Evolutionary conservation across 805 yeast species (phyloP).

Genomic region (Barnettozyma salicaria): DNA sequence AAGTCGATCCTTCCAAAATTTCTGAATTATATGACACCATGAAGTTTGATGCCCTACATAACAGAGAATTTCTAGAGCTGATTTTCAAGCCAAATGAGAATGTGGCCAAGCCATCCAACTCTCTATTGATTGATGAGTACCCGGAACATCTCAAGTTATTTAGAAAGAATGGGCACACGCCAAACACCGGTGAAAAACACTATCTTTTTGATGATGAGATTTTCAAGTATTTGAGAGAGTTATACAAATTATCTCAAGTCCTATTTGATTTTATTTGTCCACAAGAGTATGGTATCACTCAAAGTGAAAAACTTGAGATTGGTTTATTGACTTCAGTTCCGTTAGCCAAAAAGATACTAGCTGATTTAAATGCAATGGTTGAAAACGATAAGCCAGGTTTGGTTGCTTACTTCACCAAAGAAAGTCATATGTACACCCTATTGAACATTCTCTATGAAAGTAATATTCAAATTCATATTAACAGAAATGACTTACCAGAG

Average conservation of each 20-base stretch:
- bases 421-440: constrained; percentile 91
- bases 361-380: constrained; percentile 76
- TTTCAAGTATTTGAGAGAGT: constrained; percentile 75
- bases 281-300: constrained; percentile 96
- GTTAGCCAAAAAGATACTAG: constrained; percentile 77
- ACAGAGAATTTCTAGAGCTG: constrained; percentile 78
- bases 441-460: constrained; percentile 88
- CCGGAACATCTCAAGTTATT: constrained; percentile 26
- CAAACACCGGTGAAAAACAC: constrained; percentile 28
- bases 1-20: constrained; percentile 95
- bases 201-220: constrained; percentile 72
- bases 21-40: constrained; percentile 96
- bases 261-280: constrained; percentile 97
- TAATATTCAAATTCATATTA: constrained; percentile 90
- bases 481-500: constrained; percentile 93
- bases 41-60: constrained; percentile 97
- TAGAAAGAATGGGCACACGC: constrained; percentile 13
- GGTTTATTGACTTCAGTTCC: constrained; percentile 94
- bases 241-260: constrained; percentile 85
- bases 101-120: constrained; percentile 30
- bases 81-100: constrained; percentile 64
- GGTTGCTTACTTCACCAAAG: constrained; percentile 91
- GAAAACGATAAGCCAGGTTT: constrained; percentile 76
- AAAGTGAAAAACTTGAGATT: constrained; percentile 90
- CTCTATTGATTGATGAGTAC: constrained; percentile 24